These are phyloP conservation scores for Verticillium zaregamsianum DNA, from an alignment of 2,329 filamentous ascomycete genomes.

Conservation along the genomic window DNA sequence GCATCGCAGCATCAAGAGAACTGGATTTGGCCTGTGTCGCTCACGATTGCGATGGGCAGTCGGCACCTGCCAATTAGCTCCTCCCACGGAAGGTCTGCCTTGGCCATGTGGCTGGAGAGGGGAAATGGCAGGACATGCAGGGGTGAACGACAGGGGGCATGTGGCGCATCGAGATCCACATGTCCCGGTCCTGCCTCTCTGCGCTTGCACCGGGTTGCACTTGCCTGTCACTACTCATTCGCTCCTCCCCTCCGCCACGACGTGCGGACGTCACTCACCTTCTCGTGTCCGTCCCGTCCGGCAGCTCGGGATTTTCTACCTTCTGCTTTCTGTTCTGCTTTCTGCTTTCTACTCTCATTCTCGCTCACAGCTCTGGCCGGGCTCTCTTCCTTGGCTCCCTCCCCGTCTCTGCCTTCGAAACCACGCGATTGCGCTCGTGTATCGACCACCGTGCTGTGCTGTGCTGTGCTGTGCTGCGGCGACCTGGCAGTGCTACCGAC, in stretches of 20 bases:
- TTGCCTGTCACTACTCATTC: not conserved
- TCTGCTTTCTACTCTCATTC: not conserved
- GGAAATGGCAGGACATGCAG: not conserved
- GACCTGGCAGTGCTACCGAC: not conserved
- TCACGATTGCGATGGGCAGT: not conserved
- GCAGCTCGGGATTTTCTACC: not conserved
- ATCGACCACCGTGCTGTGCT: too few species aligned
- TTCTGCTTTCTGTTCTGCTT: not conserved
- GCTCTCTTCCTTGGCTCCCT: not conserved
- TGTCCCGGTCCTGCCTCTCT: not conserved
- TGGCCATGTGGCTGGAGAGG: not conserved
- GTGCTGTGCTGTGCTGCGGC: too few species aligned
- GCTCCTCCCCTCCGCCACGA: not conserved
- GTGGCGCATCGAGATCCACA: not conserved
- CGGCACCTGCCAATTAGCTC: not conserved
- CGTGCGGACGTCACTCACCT: not conserved
- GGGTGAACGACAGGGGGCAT: not conserved
- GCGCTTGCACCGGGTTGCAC: too few species aligned
- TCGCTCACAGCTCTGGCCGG: not conserved
- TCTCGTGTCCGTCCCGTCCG: not conserved
- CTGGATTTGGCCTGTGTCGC: not conserved
- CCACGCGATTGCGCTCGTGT: too few species aligned
- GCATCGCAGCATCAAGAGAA: not conserved
- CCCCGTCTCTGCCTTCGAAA: too few species aligned
- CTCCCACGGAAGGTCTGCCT: not conserved